Evolutionary conservation across 192 early-diverging fungal genomes (phyloP), one percentile per base, ranked within the genome.

Genomic region (Entophlyctis luteolus): DNA sequence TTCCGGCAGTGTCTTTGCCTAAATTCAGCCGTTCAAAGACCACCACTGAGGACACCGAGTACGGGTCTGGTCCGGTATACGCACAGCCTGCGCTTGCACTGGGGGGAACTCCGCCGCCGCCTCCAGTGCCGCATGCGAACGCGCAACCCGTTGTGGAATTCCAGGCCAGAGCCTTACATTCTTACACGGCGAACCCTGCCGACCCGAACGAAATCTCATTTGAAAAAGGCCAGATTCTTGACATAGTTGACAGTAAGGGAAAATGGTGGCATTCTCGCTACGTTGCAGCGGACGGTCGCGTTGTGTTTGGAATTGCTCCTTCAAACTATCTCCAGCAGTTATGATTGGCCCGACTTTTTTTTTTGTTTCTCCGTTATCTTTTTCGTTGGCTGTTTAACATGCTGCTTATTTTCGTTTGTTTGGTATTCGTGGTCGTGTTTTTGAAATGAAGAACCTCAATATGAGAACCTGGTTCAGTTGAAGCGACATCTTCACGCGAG

Each of bases 261-360:
- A 96, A 98, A 73, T 98, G 95, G 95, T 98, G 95, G 94, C 89
- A 94, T 75, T 93, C 92, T 54, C 85, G 86, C 62, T 89, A 89
- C 74, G 75, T 79, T 23, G 46, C 45, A 20, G 35, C 45, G 3
- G 86, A 93, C 71, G 92, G 91, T 4, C 74, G 82, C 1, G 50
- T 39, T 1, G 34, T 74, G 12, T 72, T 88, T 18, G 94, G 94
- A 49, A 96, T 96, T 76, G 91, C 86, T 23, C 94, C 94, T 14
- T 88, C 86, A 72, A 96, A 96, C 77, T 96, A 93, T 56, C 65
- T 87, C 33, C 32, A 76, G 38, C 35, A 55, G 37, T 20, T 75
- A n/a, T 46, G 37, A 31, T 8, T 35, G 45, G 16, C 37, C 29
- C 18, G 3, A 1, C 16, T 20, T 8, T 28, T 1, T 0, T 57